Evolutionary conservation across 1,284 basidiomycete genomes (phyloP), one percentile per base, ranked within the genome.

Genomic region (Boletus austroedulis): DNA sequence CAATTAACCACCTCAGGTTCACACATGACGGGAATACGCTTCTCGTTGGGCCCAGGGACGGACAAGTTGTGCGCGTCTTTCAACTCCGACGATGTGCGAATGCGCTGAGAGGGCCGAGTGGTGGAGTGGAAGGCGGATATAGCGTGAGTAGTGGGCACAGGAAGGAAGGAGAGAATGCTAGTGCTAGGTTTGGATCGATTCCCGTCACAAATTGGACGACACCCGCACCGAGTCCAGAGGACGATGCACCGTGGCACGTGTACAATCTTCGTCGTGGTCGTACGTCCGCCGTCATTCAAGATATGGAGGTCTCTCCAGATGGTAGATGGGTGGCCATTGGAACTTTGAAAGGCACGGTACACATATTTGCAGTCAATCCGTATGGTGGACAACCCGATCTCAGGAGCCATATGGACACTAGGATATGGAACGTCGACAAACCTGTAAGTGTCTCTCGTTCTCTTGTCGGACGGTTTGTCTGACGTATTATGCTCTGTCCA

Each of bases 321-420:
- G 85, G 84, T 23, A 75, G 86, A 29, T 94, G 89, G 86, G 74
- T 89, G 7, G 89, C 84, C 1, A 75, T 94, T 32, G 83, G 82
- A 2, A 92, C 83, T 50, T 67, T 77, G 65, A 85, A 85, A 64
- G 71, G 86, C 48, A 87, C 83, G 0, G 69, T 86, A 43, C 89
- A 95, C 73, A 74, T 94, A 0, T 94, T 91, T 68, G 83, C 89
- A 11, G 77, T 88, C 23, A 87, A 90, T 66, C 90, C 90, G 0
- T 85, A 85, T 56, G 91, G 90, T 1, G 90, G 92, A 4, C 78
- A 77, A 52, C 78, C 88, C 0, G 83, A 89, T 67, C 75, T 82
- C 10, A 67, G 70, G n/a, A 88, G 86, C 56, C 90, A 93, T 74
- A 67, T 86, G 38, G 77, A 81, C 36, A 79, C 80, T 4, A 77